A percentile compares a stretch with the other conserved stretches of the same genome.
Evolutionary conservation across 306 rosid genomes (phyloP).

Genomic region (Acacia acuminata): DNA sequence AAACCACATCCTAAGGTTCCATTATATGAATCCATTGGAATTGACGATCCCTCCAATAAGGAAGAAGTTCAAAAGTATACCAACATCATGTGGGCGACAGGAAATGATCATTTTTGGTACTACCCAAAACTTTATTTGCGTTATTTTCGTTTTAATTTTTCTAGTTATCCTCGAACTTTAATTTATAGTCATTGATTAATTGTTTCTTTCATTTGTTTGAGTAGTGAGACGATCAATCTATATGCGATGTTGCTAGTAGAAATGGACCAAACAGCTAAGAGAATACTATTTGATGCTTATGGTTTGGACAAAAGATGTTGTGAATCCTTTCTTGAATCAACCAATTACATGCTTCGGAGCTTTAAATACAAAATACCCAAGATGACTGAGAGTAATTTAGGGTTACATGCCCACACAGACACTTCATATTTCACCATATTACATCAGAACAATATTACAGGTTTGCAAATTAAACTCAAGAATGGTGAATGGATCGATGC

Average conservation of each 20-base stretch:
- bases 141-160: background rate
- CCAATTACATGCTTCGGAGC: conserved; percentile 31
- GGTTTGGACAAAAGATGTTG: conserved; percentile 34
- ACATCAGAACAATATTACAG: conserved; percentile 37
- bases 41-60: conserved; percentile 24
- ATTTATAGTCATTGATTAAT: background rate
- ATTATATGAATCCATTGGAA: conserved; percentile 42
- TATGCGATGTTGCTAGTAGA: conserved; percentile 39
- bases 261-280: conserved; percentile 31
- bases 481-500: conserved; percentile 36
- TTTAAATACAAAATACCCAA: conserved; percentile 32
- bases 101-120: conserved; percentile 44
- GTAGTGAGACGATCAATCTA: conserved; percentile 25
- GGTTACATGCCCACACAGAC: conserved; percentile 38
- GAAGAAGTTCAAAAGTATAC: conserved; percentile 37
- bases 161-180: background rate
- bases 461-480: conserved; percentile 39
- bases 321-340: conserved; percentile 35
- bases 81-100: conserved; percentile 40
- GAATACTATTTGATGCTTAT: conserved; percentile 43
- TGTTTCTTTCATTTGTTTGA: background rate
- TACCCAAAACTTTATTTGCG: background rate
- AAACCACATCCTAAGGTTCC: background rate
- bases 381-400: conserved; percentile 27
- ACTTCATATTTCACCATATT: conserved; percentile 37